Conservation (phyloP, 352 stramenopile genomes). For the Globisporangium iwayamae region DNA sequence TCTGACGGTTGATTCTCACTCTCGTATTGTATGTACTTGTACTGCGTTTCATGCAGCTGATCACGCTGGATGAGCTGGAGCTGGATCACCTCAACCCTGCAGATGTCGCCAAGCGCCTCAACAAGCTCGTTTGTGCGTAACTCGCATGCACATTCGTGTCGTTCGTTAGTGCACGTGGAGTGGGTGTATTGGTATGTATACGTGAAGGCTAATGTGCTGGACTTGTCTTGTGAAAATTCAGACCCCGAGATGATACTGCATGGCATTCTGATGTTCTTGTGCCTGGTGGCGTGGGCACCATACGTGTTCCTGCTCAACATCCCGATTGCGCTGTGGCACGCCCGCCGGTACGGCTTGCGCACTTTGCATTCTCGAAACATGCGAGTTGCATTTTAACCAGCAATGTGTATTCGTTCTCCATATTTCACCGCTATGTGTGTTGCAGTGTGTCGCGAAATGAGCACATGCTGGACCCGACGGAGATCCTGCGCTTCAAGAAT, state of each 20-base stretch:
- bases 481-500: constrained; percentile 88
- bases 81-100: constrained; percentile 85
- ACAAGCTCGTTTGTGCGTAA: constrained; percentile 77
- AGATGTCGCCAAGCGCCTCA: constrained; percentile 79
- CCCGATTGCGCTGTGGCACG: constrained; percentile 73
- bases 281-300: constrained; percentile 64
- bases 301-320: constrained; percentile 81
- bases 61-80: constrained; percentile 84
- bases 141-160: background rate
- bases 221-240: constrained; percentile 20
- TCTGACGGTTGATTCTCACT: background rate
- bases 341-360: constrained; percentile 40
- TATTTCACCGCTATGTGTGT: background rate
- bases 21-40: background rate
- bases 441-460: constrained; percentile 69
- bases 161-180: background rate
- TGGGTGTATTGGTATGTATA: background rate
- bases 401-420: background rate
- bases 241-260: constrained; percentile 81
- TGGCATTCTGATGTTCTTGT: constrained; percentile 72
- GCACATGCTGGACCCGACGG: constrained; percentile 79
- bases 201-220: background rate
- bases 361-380: background rate
- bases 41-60: constrained; percentile 36
- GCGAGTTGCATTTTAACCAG: background rate